Conservation (phyloP, 192 early-diverging fungal genomes). For the Entophlyctis helioformis region DNA sequence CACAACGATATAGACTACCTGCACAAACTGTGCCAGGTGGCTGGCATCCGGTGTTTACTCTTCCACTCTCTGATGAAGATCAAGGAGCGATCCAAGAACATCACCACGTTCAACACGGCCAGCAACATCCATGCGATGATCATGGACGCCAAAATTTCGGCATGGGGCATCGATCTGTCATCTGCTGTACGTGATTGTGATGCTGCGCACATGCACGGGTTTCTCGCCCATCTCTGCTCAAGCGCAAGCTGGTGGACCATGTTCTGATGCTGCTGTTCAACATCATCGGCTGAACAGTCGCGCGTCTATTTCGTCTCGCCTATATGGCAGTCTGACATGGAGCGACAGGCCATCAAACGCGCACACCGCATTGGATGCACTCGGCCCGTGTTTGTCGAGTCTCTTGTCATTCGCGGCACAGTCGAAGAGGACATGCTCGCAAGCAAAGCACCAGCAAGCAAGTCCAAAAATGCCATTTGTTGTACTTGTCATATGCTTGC, state of each 20-base stretch:
- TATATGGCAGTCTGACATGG: constrained; percentile 58
- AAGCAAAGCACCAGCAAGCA: too few relatives aligned
- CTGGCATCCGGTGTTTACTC: constrained; percentile 34
- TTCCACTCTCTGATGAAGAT: constrained; percentile 41
- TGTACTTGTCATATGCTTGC: too few relatives aligned
- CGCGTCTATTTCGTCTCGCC: constrained; percentile 49
- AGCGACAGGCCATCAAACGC: constrained; percentile 75
- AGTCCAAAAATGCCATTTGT: too few relatives aligned
- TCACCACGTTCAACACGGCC: constrained; percentile 54
- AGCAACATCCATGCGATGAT: constrained; percentile 33
- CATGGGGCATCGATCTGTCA: constrained; percentile 70
- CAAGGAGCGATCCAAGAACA: constrained; percentile 27
- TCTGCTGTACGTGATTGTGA: constrained; percentile 43
- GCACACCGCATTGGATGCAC: constrained; percentile 71
- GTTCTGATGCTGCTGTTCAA: background rate
- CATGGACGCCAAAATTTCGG: constrained; percentile 45
- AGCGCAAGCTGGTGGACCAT: background rate
- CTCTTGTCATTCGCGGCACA: constrained; percentile 35
- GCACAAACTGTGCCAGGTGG: constrained; percentile 31
- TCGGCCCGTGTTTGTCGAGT: constrained; percentile 45
- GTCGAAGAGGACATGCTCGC: constrained; percentile 51
- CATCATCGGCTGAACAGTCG: background rate
- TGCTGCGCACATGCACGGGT: too few relatives aligned
- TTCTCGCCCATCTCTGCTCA: too few relatives aligned
- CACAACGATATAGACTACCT: constrained; percentile 36